Base-by-base conservation (phyloP, 2,329 filamentous ascomycete species). In the Leptodontidium sp. region DNA sequence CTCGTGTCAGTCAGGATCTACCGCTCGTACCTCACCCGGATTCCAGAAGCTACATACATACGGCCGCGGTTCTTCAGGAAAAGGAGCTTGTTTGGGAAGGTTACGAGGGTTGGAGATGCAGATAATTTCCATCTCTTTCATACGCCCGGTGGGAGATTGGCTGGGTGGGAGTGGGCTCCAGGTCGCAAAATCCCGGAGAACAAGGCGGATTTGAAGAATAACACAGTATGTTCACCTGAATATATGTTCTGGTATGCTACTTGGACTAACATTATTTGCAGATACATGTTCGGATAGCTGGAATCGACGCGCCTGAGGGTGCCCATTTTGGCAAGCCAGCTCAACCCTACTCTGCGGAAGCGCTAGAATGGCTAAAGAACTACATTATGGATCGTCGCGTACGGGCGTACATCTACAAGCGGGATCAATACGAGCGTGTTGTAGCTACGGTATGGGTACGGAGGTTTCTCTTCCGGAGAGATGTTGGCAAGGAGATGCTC, bases 41-140 rank as follows among this genome's bases (percentile, higher is more conserved):
- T 98, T 67, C 94, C 94, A 4, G 90, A 89, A 66, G 88, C 93
- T 45, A 84, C 87, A 29, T 87, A 94, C 78, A 91, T 99, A 74
- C 88, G 89, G 59, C 91, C 93, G 1, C 83, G 84, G 12, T 91
- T 90, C 77, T 95, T 95, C 78, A 88, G 92, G 57, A 89, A 84
- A 70, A 87, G 92, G 74, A 94, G 88, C 74, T 78, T 99, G 52
- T 91, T 95, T 75, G 96, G 96, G 15, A 87, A 87, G 70, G 96
- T 98, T 52, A 98, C 95, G 14, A 94, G 92, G 74, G 96, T 99
- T 29, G 96, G 97, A 52, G 96, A 99, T 84, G 97, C 94, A 4
- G 96, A 99, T 80, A 95, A 95, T 78, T 98, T 99, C 79, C 91
- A 96, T 74, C 80, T 99, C 59, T 99, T 91, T 79, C 96, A 99